phyloP scores from a whole-genome alignment of 306 rosid genomes.

The Citrullus mucosospermus region DNA sequence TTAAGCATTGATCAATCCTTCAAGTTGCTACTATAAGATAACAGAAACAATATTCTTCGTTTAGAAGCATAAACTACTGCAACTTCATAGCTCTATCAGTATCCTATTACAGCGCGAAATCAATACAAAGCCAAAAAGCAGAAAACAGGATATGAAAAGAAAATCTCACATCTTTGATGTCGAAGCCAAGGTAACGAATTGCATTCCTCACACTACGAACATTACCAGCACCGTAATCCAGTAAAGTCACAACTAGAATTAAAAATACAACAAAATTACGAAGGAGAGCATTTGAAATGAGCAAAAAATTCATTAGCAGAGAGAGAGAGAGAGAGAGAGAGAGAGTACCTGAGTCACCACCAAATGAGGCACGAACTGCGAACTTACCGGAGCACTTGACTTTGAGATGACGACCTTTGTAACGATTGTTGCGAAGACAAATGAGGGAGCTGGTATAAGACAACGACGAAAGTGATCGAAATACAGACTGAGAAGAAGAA shows the following conservation, averaged over 20 bases:
- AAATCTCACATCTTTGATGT: conserved; percentile 64
- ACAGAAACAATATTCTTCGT: neutral
- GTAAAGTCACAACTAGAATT: conserved; percentile 65
- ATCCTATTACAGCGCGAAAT: neutral
- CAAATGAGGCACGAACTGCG: conserved; percentile 60
- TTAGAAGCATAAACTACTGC: neutral
- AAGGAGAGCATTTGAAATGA: neutral
- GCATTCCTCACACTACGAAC: conserved; percentile 90
- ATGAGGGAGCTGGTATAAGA: conserved; percentile 36
- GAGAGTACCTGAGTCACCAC: conserved; percentile 46
- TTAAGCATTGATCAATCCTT: neutral
- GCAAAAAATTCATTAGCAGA: neutral
- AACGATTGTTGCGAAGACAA: conserved; percentile 20
- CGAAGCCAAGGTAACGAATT: conserved; percentile 64
- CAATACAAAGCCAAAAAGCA: neutral
- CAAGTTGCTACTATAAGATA: neutral
- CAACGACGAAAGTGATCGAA: conserved; percentile 22
- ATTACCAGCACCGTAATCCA: conserved; percentile 92
- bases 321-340: neutral
- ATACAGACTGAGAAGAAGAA: conserved; percentile 3
- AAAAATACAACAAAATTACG: neutral
- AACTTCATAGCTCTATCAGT: neutral
- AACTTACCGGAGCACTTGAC: conserved; percentile 25
- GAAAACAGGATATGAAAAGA: neutral
- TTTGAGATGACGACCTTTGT: conserved; percentile 11